Conservation (phyloP, 768 basidiomycete genomes). For the Russula ochroleuca region DNA sequence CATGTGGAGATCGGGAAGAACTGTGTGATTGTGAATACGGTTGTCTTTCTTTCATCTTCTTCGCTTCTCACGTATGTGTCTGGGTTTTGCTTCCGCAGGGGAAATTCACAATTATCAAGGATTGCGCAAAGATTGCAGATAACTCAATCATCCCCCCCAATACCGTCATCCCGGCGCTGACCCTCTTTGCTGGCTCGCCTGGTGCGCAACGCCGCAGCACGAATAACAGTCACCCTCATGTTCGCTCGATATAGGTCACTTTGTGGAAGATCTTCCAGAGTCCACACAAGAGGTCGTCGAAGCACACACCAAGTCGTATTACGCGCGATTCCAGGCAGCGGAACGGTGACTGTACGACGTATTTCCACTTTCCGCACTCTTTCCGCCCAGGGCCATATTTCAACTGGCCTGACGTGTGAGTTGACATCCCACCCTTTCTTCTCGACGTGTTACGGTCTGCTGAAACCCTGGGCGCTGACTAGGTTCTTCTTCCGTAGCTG, state of each 20-base stretch:
- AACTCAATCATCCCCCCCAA: slow-evolving; percentile 87
- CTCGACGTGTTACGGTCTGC: not conserved
- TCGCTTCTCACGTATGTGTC: not conserved
- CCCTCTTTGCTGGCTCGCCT: slow-evolving; percentile 84
- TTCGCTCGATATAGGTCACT: slow-evolving; percentile 50
- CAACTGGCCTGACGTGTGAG: not conserved
- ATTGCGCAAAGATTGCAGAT: slow-evolving; percentile 87
- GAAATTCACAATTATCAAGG: slow-evolving; percentile 95
- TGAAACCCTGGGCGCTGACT: not conserved
- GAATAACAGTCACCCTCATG: not conserved
- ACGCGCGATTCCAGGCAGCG: slow-evolving; percentile 72
- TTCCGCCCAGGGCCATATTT: not conserved
- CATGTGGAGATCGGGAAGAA: slow-evolving; percentile 94
- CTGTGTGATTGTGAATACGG: slow-evolving; percentile 75
- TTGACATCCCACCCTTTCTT: not conserved
- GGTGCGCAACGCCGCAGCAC: slow-evolving; percentile 43
- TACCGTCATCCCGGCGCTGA: slow-evolving; percentile 85
- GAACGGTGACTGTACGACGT: slow-evolving; percentile 18
- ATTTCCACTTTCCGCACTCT: not conserved
- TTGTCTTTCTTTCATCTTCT: slow-evolving; percentile 1
- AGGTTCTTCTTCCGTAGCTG: not conserved
- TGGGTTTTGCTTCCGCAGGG: slow-evolving; percentile 49
- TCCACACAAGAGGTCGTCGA: slow-evolving; percentile 92
- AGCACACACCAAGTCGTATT: slow-evolving; percentile 77
- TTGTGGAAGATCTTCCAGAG: slow-evolving; percentile 83